Evolutionary conservation across 805 yeast species (phyloP), one percentile per base, ranked within the genome.

Genomic region (Tetrapisispora iriomotensis): DNA sequence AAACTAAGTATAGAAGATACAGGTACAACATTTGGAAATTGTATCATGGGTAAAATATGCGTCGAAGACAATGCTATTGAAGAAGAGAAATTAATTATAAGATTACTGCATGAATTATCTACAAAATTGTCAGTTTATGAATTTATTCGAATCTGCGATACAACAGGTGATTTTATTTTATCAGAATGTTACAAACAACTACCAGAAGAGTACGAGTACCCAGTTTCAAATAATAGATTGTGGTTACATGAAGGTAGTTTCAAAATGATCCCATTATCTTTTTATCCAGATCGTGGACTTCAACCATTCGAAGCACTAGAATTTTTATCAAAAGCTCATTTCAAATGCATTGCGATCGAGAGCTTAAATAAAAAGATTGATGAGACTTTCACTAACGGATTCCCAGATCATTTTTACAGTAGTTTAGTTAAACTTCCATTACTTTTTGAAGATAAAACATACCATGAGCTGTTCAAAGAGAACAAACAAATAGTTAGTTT

Each of bases 121-220:
- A 45, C 25, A 19, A 45, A 29, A 13, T 18, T 39, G 7, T 48
- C 47, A 4, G 39, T 59, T 46, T 37, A 68, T 66, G 38, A 73
- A 2, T 72, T 61, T 48, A 62, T 74, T 4, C 72, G 67, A 29
- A 44, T 64, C 2, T 60, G 64, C 42, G 84, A 77, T 48, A 65
- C 68, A 1, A 80, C 74, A 34, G 75, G 78, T 7, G 85, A 79
- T 42, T 69, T 72, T 34, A 37, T 77, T 8, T 50, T 79, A 33
- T 65, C 72, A 8, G 79, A 74, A 43, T 66, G 71, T 1, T 62
- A 69, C 27, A 71, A 74, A 3, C 40, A 45, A 2, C 42, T 75
- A 2, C 77, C 78, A 0, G 59, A 60, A 5, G 62, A 58, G 6
- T 75, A 75, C 1, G 64, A 58, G 15, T 64, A 58, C 38, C 67